These are phyloP conservation scores for Gossypium ekmanianum DNA, from an alignment of 345 rosid genomes.

Conservation along the genomic window DNA sequence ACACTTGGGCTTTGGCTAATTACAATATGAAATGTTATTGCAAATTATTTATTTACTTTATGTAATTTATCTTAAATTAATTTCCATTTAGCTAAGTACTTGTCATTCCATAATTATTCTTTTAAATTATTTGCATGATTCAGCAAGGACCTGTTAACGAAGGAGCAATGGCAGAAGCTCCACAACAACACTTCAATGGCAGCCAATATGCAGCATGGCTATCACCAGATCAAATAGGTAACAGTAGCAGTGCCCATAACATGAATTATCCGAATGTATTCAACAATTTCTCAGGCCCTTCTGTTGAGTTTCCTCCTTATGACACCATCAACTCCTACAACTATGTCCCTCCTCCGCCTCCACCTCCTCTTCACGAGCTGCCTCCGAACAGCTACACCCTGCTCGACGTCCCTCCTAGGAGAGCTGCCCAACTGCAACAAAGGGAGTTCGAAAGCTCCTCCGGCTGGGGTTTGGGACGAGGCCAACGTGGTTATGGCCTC, in stretches of 20 bases:
- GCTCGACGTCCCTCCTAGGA: background rate
- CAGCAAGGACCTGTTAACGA: background rate
- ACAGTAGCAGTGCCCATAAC: background rate
- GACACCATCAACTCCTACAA: background rate
- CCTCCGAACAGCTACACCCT: background rate
- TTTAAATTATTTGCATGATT: background rate
- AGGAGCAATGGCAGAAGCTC: background rate
- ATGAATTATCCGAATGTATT: background rate
- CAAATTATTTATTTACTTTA: background rate
- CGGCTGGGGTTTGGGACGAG: background rate
- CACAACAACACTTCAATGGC: background rate
- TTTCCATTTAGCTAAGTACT: background rate
- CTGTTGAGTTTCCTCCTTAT: background rate
- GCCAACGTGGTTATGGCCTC: background rate
- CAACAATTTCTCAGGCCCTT: background rate
- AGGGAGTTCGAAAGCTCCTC: slow-evolving; percentile 10
- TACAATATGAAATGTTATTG: background rate
- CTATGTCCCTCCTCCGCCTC: background rate
- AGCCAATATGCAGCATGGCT: background rate
- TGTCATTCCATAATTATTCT: background rate
- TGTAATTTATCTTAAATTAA: background rate
- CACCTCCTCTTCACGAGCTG: background rate
- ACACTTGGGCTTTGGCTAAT: background rate
- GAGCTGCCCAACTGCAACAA: background rate
- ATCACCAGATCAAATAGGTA: background rate